Evolutionary conservation across 352 stramenopile species (phyloP), one percentile per base, ranked within the genome.

Genomic region (Pythium phragmitis): DNA sequence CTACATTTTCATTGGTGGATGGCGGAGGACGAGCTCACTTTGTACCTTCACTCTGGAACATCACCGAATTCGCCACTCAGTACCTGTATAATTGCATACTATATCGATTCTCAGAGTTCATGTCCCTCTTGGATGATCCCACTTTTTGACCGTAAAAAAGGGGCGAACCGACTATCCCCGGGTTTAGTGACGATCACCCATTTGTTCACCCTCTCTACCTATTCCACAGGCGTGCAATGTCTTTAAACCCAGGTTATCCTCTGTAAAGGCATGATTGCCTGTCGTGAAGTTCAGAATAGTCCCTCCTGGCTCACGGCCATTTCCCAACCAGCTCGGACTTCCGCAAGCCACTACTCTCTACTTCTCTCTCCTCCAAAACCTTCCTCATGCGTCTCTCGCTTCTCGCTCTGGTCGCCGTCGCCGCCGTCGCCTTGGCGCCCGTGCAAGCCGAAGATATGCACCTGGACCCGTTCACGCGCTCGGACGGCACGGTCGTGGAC

Each of bases 401-500:
- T 21, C 39, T 46, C 33, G 36, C 30, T 21, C 34, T 60, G 5
- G 9, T 49, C 19, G 28, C 28, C 5, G 11, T 57, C 55, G 55
- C 33, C 36, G 57, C 64, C 11, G 16, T 63, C 58, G 42, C 36
- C 39, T 26, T 62, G 23, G 42, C 45, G 37, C 41, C 53, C 16
- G 57, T 57, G 16, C 21, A 19, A 2, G 62, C 47, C 47, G 47
- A 50, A 37, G 37, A 36, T 12, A 17, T 74, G 17, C 33, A 65
- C 41, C 7, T 59, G 11, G 60, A 75, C 55, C 65, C 68, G 26
- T 74, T 71, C 60, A 76, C 75, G 47, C 52, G 54, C 17, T 50
- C 63, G 42, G 64, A 75, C 57, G 65, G 68, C 39, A 75, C 60
- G 41, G 43, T 72, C 34, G 60, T 80, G 41, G 68, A 77, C 49